Base-by-base conservation (phyloP, 2,329 filamentous ascomycete genomes). In the Hypoxylon sp. region DNA sequence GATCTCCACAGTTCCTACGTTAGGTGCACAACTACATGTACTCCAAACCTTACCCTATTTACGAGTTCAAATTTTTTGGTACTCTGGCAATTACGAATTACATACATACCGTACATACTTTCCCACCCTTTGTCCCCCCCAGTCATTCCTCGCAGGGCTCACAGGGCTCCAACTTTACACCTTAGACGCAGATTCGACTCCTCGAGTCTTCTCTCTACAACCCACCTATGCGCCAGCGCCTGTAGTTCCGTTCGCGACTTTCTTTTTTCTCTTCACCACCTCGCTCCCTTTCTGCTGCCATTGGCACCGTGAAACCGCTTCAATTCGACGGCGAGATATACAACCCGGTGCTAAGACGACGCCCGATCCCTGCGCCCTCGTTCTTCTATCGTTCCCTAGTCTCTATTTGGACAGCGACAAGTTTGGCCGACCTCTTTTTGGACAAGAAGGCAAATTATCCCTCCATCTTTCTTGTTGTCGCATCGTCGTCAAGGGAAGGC, bases 181-280 rank as follows among this genome's bases (percentile, higher is more conserved):
- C 38, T 57, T 56, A 19, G 49, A 67, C 64, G 60, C 41, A 34
- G 51, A 63, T 60, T 63, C 56, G 46, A 51, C 32, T 60, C 63
- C 28, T 43, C 23, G 28, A 65, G 38, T 59, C 48, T 62, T 52
- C 25, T 48, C 41, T 62, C 38, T 53, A 46, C 30, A 48, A n/a
- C n/a, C 32, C 14, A 60, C 36, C 51, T 60, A 62, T 65, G 68
- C 68, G 67, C 67, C 58, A 60, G 68, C 68, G 68, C 68, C 23
- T 55, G 25, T 43, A 55, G 11, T 68, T 65, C 50, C 38, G 45
- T 70, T 70, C 65, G 61, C 62, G 65, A 70, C 61, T 51, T 43
- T 65, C 65, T 59, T 70, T 68, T 67, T 65, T 19, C 48, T 55
- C 56, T 21, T 46, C 23, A 34, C 45, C 19, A 57, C 58, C 52